Evolutionary conservation across 805 yeast species (phyloP), one percentile per base, ranked within the genome.

Genomic region (Tetrapisispora namnaoensis): DNA sequence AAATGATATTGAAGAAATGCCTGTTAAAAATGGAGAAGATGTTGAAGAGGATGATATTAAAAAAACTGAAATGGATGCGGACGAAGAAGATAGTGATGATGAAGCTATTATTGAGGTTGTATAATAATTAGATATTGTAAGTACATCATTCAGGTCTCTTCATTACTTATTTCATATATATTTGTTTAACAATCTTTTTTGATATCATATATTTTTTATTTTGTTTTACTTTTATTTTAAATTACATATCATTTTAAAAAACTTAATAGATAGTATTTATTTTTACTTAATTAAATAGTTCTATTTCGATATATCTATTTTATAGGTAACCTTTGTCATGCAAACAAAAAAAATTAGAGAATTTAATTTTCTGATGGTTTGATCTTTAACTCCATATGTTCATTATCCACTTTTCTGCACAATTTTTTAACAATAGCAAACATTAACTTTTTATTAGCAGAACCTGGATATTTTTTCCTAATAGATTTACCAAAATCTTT

Each of bases 401-500:
- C 63, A 42, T 55, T 54, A 46, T 58, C 65, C 11, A 61, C 65
- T 41, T 59, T 60, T 44, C 60, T 51, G 46, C 66, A 61, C n/a
- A 61, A 54, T 49, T 59, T 60, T 46, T 58, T 61, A 9, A 61
- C 66, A 27, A 61, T 55, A 18, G 62, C 54, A 50, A 61, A 60
- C 66, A 61, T 61, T 13, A 51, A 49, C 42, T 60, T 60, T 40
- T 61, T 61, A 44, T 61, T 61, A 38, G 59, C 63, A 16, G 63
- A 51, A 24, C 66, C 66, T 17, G 66, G 66, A 38, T 55, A 61
- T 84, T 83, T 46, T 72, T 71, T 67, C 75, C 83, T 58, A 83
- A 74, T 47, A 73, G 73, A 45, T 72, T 71, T 49, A 86, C 77
- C 61, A 86, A 73, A 53, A 76, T 83, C 61, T 79, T 82, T 43